Conservation (phyloP, 768 basidiomycete genomes). For the Sarcodon aspratus region DNA sequence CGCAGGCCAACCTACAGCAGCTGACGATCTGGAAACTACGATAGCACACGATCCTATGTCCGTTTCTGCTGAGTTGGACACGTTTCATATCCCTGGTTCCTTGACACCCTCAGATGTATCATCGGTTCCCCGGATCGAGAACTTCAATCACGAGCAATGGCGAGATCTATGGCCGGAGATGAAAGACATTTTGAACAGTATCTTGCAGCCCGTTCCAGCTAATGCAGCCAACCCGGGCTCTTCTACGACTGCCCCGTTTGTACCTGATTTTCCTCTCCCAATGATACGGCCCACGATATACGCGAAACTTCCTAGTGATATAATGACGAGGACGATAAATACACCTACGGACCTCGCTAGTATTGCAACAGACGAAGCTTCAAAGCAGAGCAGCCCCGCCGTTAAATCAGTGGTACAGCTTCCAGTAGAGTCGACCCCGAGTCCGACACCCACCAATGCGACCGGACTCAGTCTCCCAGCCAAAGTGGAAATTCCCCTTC, state of each 20-base stretch:
- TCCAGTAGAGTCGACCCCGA: no score
- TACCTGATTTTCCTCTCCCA: no score
- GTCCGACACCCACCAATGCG: no score
- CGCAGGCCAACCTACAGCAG: no score
- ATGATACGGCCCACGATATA: neutral
- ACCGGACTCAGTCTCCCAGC: slow-evolving; percentile 1
- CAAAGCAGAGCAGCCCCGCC: no score
- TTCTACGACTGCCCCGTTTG: neutral
- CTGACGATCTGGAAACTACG: no score
- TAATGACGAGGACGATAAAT: neutral
- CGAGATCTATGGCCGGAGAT: slow-evolving; percentile 16
- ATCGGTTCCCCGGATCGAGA: slow-evolving; percentile 11
- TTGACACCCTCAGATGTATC: slow-evolving; percentile 1
- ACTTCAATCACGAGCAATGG: slow-evolving; percentile 13
- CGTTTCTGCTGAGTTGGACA: no score
- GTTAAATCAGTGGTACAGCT: no score
- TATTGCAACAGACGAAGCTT: neutral
- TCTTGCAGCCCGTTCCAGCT: slow-evolving; percentile 10
- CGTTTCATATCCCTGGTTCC: slow-evolving; percentile 4
- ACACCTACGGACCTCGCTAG: neutral
- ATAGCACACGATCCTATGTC: no score
- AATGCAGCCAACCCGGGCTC: neutral
- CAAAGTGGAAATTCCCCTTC: slow-evolving; percentile 18
- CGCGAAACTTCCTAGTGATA: slow-evolving; percentile 10
- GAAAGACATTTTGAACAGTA: slow-evolving; percentile 12